These are phyloP conservation scores for Orbilia blumenaviensis DNA, from an alignment of 2,329 filamentous ascomycete genomes.

Conservation along the genomic window DNA sequence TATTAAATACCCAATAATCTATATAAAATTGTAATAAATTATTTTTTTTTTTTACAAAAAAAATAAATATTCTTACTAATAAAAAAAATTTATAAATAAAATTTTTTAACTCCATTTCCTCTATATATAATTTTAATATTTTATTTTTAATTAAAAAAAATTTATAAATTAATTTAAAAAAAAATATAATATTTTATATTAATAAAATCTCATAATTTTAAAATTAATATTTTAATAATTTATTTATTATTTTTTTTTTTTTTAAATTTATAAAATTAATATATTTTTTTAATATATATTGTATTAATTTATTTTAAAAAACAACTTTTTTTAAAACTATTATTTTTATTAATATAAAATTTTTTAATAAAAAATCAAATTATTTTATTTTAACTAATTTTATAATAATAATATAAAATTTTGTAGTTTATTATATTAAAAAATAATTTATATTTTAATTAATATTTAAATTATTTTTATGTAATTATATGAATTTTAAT, in stretches of 20 bases:
- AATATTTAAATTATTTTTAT: background rate
- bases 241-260: background rate
- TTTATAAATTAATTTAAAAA: background rate
- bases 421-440: background rate
- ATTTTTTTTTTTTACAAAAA: conserved; percentile 24
- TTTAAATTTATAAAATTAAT: background rate
- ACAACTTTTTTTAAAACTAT: too few relatives aligned
- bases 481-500: too few relatives aligned
- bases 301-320: background rate
- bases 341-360: background rate
- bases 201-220: background rate
- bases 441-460: background rate
- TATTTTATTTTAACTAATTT: too few relatives aligned
- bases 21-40: background rate
- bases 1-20: conserved; percentile 11
- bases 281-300: background rate
- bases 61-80: background rate
- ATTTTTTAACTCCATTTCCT: background rate
- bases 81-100: background rate
- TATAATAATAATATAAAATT: too few relatives aligned
- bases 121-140: too few relatives aligned
- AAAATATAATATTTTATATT: background rate
- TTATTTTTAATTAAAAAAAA: too few relatives aligned
- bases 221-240: background rate
- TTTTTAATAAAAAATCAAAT: too few relatives aligned